phyloP scores from a whole-genome alignment of 2,329 filamentous ascomycete genomes.

The Fusarium illudens region DNA sequence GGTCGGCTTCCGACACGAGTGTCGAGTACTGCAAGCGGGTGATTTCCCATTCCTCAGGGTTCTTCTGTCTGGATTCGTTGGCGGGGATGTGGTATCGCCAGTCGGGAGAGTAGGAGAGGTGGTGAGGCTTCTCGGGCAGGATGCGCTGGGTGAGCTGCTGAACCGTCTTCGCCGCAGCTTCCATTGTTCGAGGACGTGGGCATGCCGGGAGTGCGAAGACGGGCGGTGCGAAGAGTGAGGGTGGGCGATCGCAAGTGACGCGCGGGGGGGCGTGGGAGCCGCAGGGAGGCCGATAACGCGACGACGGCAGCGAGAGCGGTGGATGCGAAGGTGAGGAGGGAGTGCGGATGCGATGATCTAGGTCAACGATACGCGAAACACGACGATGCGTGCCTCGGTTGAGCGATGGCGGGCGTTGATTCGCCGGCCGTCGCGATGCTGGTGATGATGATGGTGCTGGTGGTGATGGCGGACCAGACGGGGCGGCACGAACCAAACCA shows the following conservation, averaged over 20 bases:
- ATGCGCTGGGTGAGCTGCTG: conserved; percentile 61
- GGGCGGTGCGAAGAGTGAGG: conserved; percentile 36
- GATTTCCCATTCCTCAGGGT: conserved; percentile 59
- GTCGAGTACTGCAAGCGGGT: conserved; percentile 65
- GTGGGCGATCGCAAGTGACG: conserved; percentile 36
- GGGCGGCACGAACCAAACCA: conserved; percentile 23
- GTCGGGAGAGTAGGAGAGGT: conserved; percentile 59
- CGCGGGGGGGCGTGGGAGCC: conserved; percentile 26
- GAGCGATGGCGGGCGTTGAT: conserved; percentile 11
- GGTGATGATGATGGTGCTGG: conserved; percentile 26
- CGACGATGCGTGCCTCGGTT: not conserved
- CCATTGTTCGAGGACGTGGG: conserved; percentile 59
- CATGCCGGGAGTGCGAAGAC: conserved; percentile 47
- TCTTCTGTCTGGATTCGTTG: conserved; percentile 47
- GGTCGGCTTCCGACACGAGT: conserved; percentile 65
- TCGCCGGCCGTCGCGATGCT: conserved; percentile 27
- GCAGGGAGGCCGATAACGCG: conserved; percentile 35
- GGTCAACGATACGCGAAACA: conserved; percentile 4
- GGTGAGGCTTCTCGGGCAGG: conserved; percentile 62
- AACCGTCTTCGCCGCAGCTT: conserved; percentile 66
- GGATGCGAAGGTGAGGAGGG: not conserved
- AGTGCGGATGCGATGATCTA: conserved; percentile 1
- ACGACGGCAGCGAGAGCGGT: conserved; percentile 18
- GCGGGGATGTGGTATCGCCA: conserved; percentile 57
- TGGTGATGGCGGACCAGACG: conserved; percentile 22